Percentiles rank a stretch among this genome's conserved stretches.
These are phyloP conservation scores for Brachypodium distachyon DNA, from an alignment of 202 grass and related monocot genomes.

Conservation along the genomic window DNA sequence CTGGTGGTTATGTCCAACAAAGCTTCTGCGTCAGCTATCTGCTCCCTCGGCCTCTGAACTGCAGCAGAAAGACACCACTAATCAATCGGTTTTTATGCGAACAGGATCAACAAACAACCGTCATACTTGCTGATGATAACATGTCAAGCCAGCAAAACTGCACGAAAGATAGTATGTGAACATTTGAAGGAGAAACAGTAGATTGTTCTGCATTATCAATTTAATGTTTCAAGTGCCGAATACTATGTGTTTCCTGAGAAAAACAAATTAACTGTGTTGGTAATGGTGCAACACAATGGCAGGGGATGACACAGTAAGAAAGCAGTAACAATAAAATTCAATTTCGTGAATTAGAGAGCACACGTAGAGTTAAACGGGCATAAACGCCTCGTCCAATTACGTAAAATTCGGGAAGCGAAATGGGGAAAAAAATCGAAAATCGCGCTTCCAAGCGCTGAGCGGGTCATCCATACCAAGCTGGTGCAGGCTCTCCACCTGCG, in stretches of 20 bases:
- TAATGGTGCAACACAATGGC: not conserved
- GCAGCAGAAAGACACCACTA: not conserved
- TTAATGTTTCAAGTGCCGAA: too few species aligned
- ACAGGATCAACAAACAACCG: not conserved
- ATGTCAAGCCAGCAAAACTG: not conserved
- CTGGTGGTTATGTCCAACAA: conserved; percentile 64
- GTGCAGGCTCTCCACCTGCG: conserved; percentile 65
- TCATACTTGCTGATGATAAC: not conserved
- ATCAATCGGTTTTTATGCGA: not conserved
- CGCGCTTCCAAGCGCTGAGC: not conserved
- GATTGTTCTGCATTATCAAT: not conserved
- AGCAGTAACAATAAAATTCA: not conserved
- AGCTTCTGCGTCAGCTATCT: conserved; percentile 79
- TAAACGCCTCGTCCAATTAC: not conserved
- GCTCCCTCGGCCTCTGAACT: conserved; percentile 93
- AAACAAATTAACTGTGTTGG: not conserved
- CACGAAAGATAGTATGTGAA: not conserved
- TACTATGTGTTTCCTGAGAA: not conserved
- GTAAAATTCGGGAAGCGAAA: not conserved
- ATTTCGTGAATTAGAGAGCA: not conserved
- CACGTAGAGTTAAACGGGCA: not conserved
- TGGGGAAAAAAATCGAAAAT: too few species aligned
- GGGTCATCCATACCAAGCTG: conserved; percentile 26
- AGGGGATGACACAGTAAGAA: not conserved
- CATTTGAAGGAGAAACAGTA: not conserved